Base-by-base conservation (phyloP, 352 stramenopile genomes). In the Thalassiosira sp. region DNA sequence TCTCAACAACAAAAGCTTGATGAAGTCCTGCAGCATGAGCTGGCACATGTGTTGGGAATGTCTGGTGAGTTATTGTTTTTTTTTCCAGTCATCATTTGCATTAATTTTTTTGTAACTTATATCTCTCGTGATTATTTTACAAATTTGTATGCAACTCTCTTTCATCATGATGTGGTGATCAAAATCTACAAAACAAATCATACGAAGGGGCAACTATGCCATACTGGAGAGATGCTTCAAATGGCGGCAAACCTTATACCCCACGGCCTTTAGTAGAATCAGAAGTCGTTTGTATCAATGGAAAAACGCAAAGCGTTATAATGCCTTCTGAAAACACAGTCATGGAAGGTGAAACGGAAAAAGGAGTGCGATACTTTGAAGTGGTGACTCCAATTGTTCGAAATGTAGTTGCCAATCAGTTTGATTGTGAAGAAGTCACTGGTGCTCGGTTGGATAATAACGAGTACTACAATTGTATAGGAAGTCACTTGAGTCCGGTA, bases 331-430 rank as follows among this genome's bases (percentile, higher is more conserved):
- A 60, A 27, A 28, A 52, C 18, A 76, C 67, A 15, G 37, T 70
- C 5, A 48, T 13, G 40, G 27, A 11, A 20, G 57, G 56, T 5
- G 28, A 16, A 31, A 70, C 57, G 13, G 35, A 46, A 3, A 54
- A 11, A 56, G 67, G 67, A 16, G 40, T 64, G 10, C 28, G 45
- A 52, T 70, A 76, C 48, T 70, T 70, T 51, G 67, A 76, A 54
- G 57, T 76, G 10, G 57, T 70, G 20, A 76, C 67, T 0, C 58
- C 57, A 20, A 68, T 51, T 0, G 67, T 76, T 13, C 18, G 42
- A 16, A 76, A 68, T 56, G 57, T 76, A 3, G 48, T 76, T 0
- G 24, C 49, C 2, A 76, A 76, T 63, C 67, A 76, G 24, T 76
- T 76, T 28, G 37, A 70, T 58, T 76, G 67, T 53, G 25, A 48